Conservation (phyloP, 352 stramenopile genomes). For the Thraustochytrium striatum region DNA sequence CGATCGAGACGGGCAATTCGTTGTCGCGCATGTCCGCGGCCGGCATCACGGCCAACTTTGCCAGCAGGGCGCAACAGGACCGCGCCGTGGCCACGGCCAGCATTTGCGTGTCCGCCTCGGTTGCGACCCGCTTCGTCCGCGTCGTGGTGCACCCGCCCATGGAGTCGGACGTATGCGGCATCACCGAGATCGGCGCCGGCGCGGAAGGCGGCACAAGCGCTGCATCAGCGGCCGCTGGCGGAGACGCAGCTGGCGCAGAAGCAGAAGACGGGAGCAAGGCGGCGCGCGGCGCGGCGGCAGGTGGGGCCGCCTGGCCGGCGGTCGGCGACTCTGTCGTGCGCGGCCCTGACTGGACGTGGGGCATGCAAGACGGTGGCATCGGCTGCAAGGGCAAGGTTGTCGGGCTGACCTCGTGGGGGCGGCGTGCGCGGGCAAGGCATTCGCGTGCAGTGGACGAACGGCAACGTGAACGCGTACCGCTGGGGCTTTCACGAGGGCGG, state of each 20-base stretch:
- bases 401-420: constrained; percentile 44
- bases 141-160: not conserved
- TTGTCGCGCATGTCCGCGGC: constrained; percentile 31
- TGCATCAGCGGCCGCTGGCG: not conserved
- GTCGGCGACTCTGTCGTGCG: constrained; percentile 56
- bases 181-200: no score
- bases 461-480: constrained; percentile 44
- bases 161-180: constrained; percentile 12
- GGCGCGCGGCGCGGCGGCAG: not conserved
- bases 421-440: constrained; percentile 34
- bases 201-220: not conserved
- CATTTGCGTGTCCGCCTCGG: constrained; percentile 23
- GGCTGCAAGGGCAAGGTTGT: constrained; percentile 54
- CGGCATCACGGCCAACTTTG: constrained; percentile 35
- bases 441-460: constrained; percentile 62
- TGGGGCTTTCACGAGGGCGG: constrained; percentile 28
- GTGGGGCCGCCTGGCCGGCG: not conserved
- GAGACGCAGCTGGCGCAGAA: constrained; percentile 1
- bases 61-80: constrained; percentile 1
- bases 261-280: not conserved
- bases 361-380: constrained; percentile 54
- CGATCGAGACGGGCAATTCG: constrained; percentile 36
- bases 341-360: constrained; percentile 56
- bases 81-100: constrained; percentile 5
- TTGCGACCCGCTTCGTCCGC: constrained; percentile 28